phyloP scores from a whole-genome alignment of 2,329 filamentous ascomycete species.

The Raffaelea ambrosiae region DNA sequence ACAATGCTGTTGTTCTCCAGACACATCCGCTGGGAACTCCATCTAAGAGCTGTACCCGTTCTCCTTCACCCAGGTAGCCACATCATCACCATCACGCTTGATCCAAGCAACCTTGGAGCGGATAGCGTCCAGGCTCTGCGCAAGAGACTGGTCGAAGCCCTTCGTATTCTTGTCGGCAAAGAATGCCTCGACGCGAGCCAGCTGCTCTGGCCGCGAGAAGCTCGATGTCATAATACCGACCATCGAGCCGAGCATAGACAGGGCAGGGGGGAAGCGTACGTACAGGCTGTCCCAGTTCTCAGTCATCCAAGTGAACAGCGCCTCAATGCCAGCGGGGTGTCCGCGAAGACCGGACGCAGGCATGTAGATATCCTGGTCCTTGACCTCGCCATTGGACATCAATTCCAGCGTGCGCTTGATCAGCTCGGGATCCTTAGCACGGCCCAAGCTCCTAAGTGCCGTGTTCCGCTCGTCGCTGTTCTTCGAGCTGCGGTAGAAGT shows the following conservation, averaged over 20 bases:
- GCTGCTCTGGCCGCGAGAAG: conserved; percentile 70
- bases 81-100: conserved; percentile 65
- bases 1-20: too few species aligned
- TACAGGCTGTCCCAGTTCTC: conserved; percentile 80
- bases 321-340: conserved; percentile 69
- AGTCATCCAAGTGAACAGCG: conserved; percentile 76
- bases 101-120: conserved; percentile 79
- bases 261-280: conserved; percentile 74
- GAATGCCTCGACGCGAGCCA: conserved; percentile 69
- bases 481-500: conserved; percentile 65
- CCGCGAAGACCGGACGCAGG: conserved; percentile 71
- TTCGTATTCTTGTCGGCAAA: conserved; percentile 75
- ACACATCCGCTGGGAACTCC: neutral
- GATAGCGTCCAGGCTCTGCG: conserved; percentile 82
- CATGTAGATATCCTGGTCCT: conserved; percentile 91
- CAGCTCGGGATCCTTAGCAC: conserved; percentile 66
- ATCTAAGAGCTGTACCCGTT: conserved; percentile 20
- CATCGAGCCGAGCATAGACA: conserved; percentile 77
- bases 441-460: conserved; percentile 73
- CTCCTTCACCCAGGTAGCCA: conserved; percentile 33
- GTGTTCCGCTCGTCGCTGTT: conserved; percentile 88
- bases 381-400: conserved; percentile 71
- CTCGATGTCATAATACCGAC: conserved; percentile 74
- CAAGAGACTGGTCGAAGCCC: conserved; percentile 77
- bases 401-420: conserved; percentile 74